These are phyloP conservation scores for Plantago major DNA, from an alignment of 257 asterid genomes.

Conservation along the genomic window DNA sequence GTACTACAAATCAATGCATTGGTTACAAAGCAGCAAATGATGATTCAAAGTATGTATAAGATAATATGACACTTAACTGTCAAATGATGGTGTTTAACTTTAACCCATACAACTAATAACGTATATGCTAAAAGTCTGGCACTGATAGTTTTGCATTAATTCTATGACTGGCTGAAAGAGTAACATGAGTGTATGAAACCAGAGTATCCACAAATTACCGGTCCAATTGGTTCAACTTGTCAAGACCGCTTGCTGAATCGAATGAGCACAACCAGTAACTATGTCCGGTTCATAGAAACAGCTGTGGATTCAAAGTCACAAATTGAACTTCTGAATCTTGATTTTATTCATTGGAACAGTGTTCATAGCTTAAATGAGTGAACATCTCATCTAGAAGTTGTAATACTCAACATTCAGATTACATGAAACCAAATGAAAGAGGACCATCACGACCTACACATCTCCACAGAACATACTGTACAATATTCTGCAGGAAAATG, in stretches of 20 bases:
- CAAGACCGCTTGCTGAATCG: too few relatives aligned
- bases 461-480: not conserved
- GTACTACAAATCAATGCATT: not conserved
- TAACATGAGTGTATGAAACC: too few relatives aligned
- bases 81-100: constrained; percentile 4
- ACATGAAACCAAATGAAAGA: not conserved
- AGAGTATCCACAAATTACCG: too few relatives aligned
- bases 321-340: too few relatives aligned
- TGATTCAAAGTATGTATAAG: not conserved
- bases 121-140: constrained; percentile 3
- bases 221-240: too few relatives aligned
- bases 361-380: too few relatives aligned
- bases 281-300: too few relatives aligned
- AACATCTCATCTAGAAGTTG: too few relatives aligned
- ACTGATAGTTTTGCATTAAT: not conserved
- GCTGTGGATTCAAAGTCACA: too few relatives aligned
- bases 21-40: not conserved
- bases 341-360: too few relatives aligned
- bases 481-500: not conserved
- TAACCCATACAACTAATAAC: not conserved
- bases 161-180: not conserved
- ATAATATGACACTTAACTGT: not conserved
- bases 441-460: not conserved
- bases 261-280: too few relatives aligned
- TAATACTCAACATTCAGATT: too few relatives aligned